phyloP scores from a whole-genome alignment of 257 asterid species.

The Solanum virginianum region DNA sequence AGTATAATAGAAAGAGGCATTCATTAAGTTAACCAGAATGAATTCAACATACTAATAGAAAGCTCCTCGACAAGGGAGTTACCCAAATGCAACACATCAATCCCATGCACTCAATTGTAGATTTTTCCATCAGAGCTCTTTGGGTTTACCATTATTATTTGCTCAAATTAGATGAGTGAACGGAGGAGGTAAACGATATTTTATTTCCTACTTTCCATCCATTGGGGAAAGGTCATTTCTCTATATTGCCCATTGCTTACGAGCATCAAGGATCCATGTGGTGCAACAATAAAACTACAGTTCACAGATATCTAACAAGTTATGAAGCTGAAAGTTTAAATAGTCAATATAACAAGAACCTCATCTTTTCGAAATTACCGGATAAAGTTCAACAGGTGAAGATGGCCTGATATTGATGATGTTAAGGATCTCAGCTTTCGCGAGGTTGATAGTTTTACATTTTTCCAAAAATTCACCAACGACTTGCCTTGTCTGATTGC shows the following conservation, averaged over 20 bases:
- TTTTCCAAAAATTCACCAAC: constrained; percentile 26
- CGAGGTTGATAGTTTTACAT: constrained; percentile 36
- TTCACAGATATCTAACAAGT: not conserved
- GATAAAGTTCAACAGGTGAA: constrained; percentile 31
- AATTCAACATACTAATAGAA: not conserved
- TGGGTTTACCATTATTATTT: not conserved
- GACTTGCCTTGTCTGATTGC: constrained; percentile 45
- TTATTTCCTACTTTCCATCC: not conserved
- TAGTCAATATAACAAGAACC: not conserved
- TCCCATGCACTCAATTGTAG: not conserved
- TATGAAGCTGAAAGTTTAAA: not conserved
- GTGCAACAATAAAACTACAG: not conserved
- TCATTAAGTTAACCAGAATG: not conserved
- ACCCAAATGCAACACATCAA: not conserved
- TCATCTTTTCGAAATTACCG: constrained; percentile 26
- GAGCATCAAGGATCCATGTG: not conserved
- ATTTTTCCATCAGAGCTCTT: not conserved
- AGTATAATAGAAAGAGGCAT: not conserved
- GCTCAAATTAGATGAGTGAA: not conserved
- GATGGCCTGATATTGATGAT: constrained; percentile 58
- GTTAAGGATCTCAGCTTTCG: constrained; percentile 67
- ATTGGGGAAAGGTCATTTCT: not conserved
- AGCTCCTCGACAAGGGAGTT: not conserved
- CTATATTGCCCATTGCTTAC: not conserved
- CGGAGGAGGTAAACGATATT: not conserved